phyloP scores from a whole-genome alignment of 2,329 filamentous ascomycete genomes.

The Cladosporium sp. region DNA sequence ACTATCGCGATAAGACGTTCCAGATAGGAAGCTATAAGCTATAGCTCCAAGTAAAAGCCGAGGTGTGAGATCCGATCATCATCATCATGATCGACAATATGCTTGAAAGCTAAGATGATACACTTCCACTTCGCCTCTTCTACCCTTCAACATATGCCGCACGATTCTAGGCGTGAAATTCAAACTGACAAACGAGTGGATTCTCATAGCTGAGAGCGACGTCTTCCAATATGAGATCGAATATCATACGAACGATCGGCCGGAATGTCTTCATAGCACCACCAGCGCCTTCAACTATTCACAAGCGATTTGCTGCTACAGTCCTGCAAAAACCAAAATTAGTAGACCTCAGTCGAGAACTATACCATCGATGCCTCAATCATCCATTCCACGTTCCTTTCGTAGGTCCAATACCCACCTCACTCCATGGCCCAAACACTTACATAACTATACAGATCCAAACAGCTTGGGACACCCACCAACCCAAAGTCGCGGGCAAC shows the following conservation, averaged over 20 bases:
- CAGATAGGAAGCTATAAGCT: neutral
- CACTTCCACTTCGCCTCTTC: no score
- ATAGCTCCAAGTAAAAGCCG: neutral
- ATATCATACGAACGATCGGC: neutral
- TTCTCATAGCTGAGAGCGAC: no score
- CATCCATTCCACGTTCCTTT: conserved; percentile 25
- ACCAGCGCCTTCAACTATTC: neutral
- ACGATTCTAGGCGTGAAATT: no score
- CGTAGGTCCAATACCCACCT: neutral
- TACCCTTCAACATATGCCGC: no score
- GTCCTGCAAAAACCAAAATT: conserved; percentile 19
- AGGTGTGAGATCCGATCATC: neutral
- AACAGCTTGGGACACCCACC: conserved; percentile 27
- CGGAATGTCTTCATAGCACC: neutral
- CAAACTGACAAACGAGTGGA: no score
- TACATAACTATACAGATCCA: conserved; percentile 6
- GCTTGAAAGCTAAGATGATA: neutral
- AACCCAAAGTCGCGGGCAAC: conserved; percentile 25
- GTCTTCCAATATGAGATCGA: no score
- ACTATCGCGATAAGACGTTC: neutral
- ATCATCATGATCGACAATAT: neutral
- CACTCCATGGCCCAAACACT: neutral
- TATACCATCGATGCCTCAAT: conserved; percentile 25
- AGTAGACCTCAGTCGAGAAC: conserved; percentile 24
- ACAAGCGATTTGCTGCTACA: conserved; percentile 1